A percentile compares a stretch with the other conserved stretches of the same genome.
phyloP scores from a whole-genome alignment of 2,329 filamentous ascomycete species.

The Pleoardoris graminearum region DNA sequence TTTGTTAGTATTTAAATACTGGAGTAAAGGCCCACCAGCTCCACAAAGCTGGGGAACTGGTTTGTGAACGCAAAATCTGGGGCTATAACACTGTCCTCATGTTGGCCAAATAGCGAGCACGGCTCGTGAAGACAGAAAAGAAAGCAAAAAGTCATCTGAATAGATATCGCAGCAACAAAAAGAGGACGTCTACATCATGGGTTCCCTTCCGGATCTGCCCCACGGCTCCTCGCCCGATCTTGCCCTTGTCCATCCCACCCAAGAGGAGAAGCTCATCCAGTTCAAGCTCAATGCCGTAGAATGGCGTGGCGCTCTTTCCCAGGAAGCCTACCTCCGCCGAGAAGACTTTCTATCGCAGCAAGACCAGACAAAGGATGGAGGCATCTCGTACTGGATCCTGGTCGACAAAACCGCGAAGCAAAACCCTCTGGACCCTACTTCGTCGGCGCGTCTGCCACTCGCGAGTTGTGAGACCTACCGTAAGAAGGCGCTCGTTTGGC shows the following conservation, averaged over 20 bases:
- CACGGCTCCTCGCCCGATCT: constrained; percentile 55
- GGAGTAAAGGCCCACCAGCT: neutral
- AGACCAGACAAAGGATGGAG: constrained; percentile 57
- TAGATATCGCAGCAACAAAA: neutral
- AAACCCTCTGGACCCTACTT: constrained; percentile 43
- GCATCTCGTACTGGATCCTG: constrained; percentile 63
- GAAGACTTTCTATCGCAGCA: constrained; percentile 58
- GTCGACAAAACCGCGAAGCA: constrained; percentile 50
- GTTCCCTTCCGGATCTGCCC: constrained; percentile 47
- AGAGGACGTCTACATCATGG: constrained; percentile 23
- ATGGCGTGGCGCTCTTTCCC: constrained; percentile 61
- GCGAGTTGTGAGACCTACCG: constrained; percentile 62
- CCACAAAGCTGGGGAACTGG: constrained; percentile 1
- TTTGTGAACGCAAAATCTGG: constrained; percentile 6
- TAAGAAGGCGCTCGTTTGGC: constrained; percentile 53
- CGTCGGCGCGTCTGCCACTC: constrained; percentile 51
- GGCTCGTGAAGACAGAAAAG: neutral
- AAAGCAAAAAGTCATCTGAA: neutral
- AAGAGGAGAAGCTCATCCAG: constrained; percentile 57
- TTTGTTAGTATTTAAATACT: constrained; percentile 3
- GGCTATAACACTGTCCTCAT: neutral
- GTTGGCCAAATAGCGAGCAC: neutral
- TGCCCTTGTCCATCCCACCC: constrained; percentile 58
- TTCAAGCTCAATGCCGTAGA: constrained; percentile 58
- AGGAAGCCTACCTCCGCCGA: constrained; percentile 61